Percentiles rank a stretch among this genome's conserved stretches.
These are phyloP conservation scores for Pleurotus ostreatus DNA, from an alignment of 768 basidiomycete genomes.

Conservation along the genomic window DNA sequence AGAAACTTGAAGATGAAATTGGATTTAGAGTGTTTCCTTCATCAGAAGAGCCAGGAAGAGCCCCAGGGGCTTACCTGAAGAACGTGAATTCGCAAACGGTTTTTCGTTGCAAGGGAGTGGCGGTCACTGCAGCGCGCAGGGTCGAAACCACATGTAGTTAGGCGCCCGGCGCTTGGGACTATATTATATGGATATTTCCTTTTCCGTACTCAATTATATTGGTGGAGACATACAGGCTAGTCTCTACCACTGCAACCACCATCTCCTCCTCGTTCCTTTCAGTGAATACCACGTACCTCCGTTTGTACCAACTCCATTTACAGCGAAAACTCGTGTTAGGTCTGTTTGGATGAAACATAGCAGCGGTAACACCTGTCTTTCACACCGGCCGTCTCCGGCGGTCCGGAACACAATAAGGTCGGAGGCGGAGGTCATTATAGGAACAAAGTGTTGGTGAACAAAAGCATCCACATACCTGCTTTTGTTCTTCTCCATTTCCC, in stretches of 20 bases:
- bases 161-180: no score
- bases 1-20: no score
- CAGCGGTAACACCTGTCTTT: slow-evolving; percentile 7
- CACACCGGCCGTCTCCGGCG: slow-evolving; percentile 8
- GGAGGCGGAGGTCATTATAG: slow-evolving; percentile 5
- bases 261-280: slow-evolving; percentile 4
- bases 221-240: no score
- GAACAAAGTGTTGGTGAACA: slow-evolving; percentile 7
- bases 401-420: slow-evolving; percentile 9
- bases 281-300: not conserved
- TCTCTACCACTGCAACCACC: not conserved
- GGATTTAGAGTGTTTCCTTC: no score
- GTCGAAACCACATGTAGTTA: not conserved
- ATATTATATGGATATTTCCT: not conserved
- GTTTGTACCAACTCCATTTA: not conserved
- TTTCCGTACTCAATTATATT: not conserved
- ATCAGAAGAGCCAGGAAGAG: not conserved
- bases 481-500: slow-evolving; percentile 21
- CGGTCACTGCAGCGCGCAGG: not conserved
- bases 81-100: not conserved
- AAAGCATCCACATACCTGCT: slow-evolving; percentile 2
- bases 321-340: not conserved
- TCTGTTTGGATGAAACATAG: slow-evolving; percentile 3
- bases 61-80: not conserved
- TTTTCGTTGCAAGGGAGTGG: no score